Evolutionary conservation across 75 land plant species (phyloP), one percentile per base, ranked within the genome.

Genomic region (Azolla pinnata): DNA sequence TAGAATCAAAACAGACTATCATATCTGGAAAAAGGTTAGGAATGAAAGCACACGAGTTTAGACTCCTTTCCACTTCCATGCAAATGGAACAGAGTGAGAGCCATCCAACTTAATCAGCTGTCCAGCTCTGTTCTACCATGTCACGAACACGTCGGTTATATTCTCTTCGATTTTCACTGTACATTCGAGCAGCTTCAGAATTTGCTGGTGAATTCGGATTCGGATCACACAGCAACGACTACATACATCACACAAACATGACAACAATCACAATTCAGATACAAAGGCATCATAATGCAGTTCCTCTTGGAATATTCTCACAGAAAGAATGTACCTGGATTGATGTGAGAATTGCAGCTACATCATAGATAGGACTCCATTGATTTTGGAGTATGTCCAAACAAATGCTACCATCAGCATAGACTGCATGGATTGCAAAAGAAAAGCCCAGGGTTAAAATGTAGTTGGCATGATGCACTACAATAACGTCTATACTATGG

Each of bases 321-420:
- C 8, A 31, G 17, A 30, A 31, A 28, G 31, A 63, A 53, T 18
- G 21, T 65, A 80, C 87, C 87, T 83, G 87, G 35, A 81, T 84
- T 51, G 84, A 84, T 10, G 88, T 81, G 48, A 81, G 88, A 31
- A 84, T 84, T 42, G 88, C 88, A 9, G 88, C 88, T 18, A 81
- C 88, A 70, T 84, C 88, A 75, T 84, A 84, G 30, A 84, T 84
- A 8, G 88, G 88, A 62, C 88, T 84, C 88, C 88, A 84, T 68
- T 84, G 88, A 65, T 84, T 84, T 75, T 84, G 88, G 20, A 84
- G 65, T 56, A 84, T 84, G 56, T 84, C 88, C 63, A 84, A 48
- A 52, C 88, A 84, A 54, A 81, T 84, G 56, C 87, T 81, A 49
- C 87, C 87, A 81, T 84, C 87, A 29, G 87, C 87, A 72, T 84